Base-by-base conservation (phyloP, 2,329 filamentous ascomycete genomes). In the Ophiostoma australiae region DNA sequence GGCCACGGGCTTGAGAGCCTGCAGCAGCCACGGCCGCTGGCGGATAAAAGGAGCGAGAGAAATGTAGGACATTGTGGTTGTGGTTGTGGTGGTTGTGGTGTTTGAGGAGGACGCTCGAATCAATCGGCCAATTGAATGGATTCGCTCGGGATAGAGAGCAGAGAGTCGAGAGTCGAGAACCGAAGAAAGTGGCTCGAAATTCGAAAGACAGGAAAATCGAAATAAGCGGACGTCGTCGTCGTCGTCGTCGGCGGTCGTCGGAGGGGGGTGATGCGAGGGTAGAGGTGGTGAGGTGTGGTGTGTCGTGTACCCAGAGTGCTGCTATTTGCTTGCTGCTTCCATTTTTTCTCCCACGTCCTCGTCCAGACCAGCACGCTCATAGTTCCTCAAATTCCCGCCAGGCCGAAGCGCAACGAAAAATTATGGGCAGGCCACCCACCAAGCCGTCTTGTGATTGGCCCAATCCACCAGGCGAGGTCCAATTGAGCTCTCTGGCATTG, bases 1-100 rank as follows among this genome's bases (percentile, higher is more conserved):
- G 82, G 94, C 88, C 75, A 97, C 80, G 76, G 95, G 95, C 84
- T 84, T 88, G 81, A 98, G 83, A 83, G 91, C 86, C 77, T 85
- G 89, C 82, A 85, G 84, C 79, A 98, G 88, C 92, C 92, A 97
- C 76, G 94, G 94, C 78, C 93, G 90, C 85, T 91, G 91, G 80
- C 89, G 80, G 79, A 97, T 87, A 80, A 89, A 94, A 72, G 76
- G 71, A 41, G 72, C 70, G 35, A 73, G 66, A 27, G 70, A 58
- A 6, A 41, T n/a, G 69, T 72, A 71, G 17, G 70, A 73, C 70
- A 73, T 72, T 23, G 23, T 66, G 37, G 33, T 10, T 23, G 44
- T 37, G 44, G 11, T 10, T 11, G 37, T 10, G 37, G 13, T 39
- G 39, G 27, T 52, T 15, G 27, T 11, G 15, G 41, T 69, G 7